Evolutionary conservation across 2,329 filamentous ascomycete genomes (phyloP).

Genomic region (Leptographium wingfieldii): DNA sequence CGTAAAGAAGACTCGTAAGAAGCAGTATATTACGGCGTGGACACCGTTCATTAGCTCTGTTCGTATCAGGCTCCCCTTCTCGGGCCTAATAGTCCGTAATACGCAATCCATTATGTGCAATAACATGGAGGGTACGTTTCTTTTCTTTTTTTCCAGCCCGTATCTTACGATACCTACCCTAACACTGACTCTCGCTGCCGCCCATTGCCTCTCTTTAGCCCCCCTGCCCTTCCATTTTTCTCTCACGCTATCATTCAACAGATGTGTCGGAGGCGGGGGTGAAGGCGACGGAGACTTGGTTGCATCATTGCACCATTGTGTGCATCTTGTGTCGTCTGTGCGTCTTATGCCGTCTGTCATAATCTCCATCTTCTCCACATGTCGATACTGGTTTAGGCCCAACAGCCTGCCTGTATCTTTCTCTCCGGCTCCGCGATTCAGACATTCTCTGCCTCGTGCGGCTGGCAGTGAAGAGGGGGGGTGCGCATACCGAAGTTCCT

Average conservation of each 20-base stretch:
- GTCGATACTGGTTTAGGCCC: not conserved
- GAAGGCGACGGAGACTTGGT: not conserved
- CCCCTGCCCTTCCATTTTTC: not conserved
- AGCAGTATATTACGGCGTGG: not conserved
- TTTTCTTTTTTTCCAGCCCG: too few relatives aligned
- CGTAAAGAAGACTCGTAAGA: too few relatives aligned
- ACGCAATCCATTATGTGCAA: too few relatives aligned
- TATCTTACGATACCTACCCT: not conserved
- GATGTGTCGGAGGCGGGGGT: not conserved
- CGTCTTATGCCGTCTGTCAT: not conserved
- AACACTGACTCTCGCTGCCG: not conserved
- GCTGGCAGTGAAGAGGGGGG: not conserved
- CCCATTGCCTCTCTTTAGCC: not conserved
- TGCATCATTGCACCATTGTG: not conserved
- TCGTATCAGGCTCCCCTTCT: too few relatives aligned
- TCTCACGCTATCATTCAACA: not conserved
- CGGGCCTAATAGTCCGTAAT: too few relatives aligned
- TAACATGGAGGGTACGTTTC: too few relatives aligned
- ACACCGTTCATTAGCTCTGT: not conserved
- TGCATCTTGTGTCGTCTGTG: conserved; percentile 1
- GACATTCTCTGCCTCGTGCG: conserved; percentile 1
- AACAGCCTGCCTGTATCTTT: too few relatives aligned
- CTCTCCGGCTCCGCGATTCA: conserved; percentile 1
- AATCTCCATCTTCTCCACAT: not conserved
- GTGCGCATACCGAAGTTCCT: too few relatives aligned